A percentile compares a stretch with the other conserved stretches of the same genome.
Conservation (phyloP, 2,329 filamentous ascomycete genomes). For the Hypoxylon sp. region DNA sequence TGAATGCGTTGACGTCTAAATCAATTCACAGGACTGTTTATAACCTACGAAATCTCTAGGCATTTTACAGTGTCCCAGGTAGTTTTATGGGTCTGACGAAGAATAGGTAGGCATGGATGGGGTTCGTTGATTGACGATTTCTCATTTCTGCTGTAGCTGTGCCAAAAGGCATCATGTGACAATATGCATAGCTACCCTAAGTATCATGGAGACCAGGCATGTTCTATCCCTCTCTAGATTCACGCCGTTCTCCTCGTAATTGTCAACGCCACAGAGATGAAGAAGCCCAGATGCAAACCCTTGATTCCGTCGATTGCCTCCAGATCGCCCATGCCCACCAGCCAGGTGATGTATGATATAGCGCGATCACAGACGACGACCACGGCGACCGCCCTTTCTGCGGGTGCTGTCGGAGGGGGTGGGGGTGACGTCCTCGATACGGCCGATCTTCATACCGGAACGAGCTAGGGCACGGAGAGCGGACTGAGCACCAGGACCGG, state of each 20-base stretch:
- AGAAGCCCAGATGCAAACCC: slow-evolving; percentile 61
- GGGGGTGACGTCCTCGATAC: slow-evolving; percentile 99
- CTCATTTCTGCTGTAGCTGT: slow-evolving; percentile 50
- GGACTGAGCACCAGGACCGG: slow-evolving; percentile 98
- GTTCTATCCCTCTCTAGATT: slow-evolving; percentile 67
- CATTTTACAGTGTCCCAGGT: neutral
- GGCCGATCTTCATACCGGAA: slow-evolving; percentile 99
- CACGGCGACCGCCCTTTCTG: slow-evolving; percentile 99
- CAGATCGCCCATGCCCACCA: slow-evolving; percentile 54
- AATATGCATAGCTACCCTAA: slow-evolving; percentile 49
- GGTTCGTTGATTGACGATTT: slow-evolving; percentile 45
- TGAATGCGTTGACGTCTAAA: neutral
- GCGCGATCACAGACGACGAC: slow-evolving; percentile 95
- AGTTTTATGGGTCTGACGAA: neutral
- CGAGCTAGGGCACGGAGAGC: slow-evolving; percentile 98
- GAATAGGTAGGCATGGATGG: neutral
- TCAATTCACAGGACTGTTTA: neutral
- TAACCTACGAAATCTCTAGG: neutral
- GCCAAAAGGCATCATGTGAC: slow-evolving; percentile 53
- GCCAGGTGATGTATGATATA: slow-evolving; percentile 41
- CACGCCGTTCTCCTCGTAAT: slow-evolving; percentile 79
- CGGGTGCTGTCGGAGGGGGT: slow-evolving; percentile 99
- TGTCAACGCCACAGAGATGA: slow-evolving; percentile 72
- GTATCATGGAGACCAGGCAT: slow-evolving; percentile 53
- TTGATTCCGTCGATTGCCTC: slow-evolving; percentile 44